Percentiles rank a stretch among this genome's conserved stretches.
Evolutionary conservation across 495 filamentous ascomycete species (phyloP).

Genomic region (Xylaria acuta): DNA sequence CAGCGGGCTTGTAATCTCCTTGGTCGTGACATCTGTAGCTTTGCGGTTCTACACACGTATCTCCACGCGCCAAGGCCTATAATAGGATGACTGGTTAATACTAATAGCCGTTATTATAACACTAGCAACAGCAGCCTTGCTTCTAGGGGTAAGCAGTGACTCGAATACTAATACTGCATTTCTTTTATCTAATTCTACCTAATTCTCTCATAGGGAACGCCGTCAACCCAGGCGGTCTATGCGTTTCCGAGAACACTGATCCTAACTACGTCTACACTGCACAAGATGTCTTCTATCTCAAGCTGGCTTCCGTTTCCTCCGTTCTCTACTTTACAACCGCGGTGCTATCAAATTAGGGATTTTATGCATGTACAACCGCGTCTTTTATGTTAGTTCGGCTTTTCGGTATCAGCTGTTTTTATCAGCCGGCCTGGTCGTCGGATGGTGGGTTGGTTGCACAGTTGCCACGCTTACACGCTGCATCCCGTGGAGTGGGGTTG

Average conservation of each 20-base stretch:
- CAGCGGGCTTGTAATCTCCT: too few species aligned
- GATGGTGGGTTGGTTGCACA: not conserved
- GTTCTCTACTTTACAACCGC: not conserved
- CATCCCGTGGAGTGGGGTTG: slow-evolving; percentile 29
- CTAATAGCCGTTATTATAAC: not conserved
- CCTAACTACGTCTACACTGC: not conserved
- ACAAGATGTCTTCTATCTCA: not conserved
- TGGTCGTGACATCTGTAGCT: too few species aligned
- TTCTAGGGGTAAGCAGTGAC: not conserved
- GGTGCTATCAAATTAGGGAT: not conserved
- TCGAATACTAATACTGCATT: too few species aligned
- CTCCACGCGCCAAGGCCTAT: not conserved
- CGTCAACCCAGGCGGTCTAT: not conserved
- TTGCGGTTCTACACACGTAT: not conserved
- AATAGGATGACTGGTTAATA: not conserved
- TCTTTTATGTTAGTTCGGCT: not conserved
- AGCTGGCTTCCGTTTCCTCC: not conserved
- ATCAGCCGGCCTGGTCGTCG: not conserved
- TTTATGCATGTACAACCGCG: not conserved
- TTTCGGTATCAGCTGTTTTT: not conserved
- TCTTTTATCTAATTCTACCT: too few species aligned
- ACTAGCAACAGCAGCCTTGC: not conserved
- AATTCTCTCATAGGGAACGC: too few species aligned
- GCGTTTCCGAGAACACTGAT: not conserved
- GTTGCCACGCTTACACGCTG: slow-evolving; percentile 28